These are phyloP conservation scores for Astrothelium subdiscretum DNA, from an alignment of 495 filamentous ascomycete species.

Conservation along the genomic window DNA sequence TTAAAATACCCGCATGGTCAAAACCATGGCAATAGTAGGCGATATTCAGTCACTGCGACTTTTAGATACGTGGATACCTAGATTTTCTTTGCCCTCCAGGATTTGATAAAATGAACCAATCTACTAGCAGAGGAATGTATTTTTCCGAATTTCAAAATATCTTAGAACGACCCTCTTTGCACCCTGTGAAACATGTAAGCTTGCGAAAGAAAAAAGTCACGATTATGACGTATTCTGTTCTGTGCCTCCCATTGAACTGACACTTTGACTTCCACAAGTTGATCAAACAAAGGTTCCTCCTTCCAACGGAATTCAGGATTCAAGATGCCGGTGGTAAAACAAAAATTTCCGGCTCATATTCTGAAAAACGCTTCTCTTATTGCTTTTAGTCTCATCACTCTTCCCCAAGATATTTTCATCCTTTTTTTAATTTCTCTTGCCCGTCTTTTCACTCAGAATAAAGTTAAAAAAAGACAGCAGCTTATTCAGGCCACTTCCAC, in stretches of 20 bases:
- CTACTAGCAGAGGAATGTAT: no score
- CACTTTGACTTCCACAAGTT: background rate
- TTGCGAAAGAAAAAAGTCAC: background rate
- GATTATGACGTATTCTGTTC: background rate
- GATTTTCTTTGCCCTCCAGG: background rate
- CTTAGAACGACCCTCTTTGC: no score
- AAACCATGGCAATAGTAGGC: background rate
- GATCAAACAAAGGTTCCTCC: no score
- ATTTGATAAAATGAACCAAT: no score
- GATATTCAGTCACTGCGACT: background rate
- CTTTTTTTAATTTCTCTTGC: conserved; percentile 32
- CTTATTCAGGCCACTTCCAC: conserved; percentile 22
- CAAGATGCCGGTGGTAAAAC: background rate
- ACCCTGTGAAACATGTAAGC: no score
- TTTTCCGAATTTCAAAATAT: no score
- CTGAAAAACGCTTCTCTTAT: conserved; percentile 39
- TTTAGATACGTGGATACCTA: background rate
- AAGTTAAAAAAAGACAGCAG: conserved; percentile 15
- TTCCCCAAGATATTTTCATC: conserved; percentile 43
- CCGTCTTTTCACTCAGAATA: conserved; percentile 13
- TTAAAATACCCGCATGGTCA: background rate
- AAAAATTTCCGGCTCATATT: background rate
- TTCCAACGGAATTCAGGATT: background rate
- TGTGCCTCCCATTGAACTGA: background rate
- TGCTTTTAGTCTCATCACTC: conserved; percentile 37